A percentile compares a stretch with the other conserved stretches of the same genome.
phyloP scores from a whole-genome alignment of 106 monocot species.

The Triglochin maritima region DNA sequence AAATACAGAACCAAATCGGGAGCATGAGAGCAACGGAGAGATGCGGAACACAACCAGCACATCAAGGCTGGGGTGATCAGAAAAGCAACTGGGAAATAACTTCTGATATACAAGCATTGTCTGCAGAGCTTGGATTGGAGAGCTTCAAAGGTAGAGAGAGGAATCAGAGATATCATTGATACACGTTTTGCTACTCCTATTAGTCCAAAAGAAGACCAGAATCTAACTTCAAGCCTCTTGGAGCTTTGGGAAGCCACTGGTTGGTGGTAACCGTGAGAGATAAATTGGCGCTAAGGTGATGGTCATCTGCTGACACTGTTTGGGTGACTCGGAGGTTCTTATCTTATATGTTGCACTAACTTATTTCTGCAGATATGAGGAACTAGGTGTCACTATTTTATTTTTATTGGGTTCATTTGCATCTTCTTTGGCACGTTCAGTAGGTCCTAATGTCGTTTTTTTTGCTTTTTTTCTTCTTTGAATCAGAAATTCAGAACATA shows the following conservation, averaged over 20 bases:
- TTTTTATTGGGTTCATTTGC: too few relatives aligned
- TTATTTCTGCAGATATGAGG: not conserved
- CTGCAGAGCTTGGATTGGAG: conserved; percentile 15
- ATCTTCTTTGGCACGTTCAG: too few relatives aligned
- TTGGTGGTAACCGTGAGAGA: not conserved
- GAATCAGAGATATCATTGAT: not conserved
- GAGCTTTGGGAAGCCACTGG: not conserved
- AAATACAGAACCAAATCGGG: conserved; percentile 50
- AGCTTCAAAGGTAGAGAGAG: conserved; percentile 1
- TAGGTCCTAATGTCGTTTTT: too few relatives aligned
- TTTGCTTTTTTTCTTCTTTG: too few relatives aligned
- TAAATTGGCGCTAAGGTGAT: too few relatives aligned
- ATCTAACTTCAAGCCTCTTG: not conserved
- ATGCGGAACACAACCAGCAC: conserved; percentile 8
- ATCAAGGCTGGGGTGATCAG: conserved; percentile 3
- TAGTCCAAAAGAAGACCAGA: not conserved
- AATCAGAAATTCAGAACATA: too few relatives aligned
- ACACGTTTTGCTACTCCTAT: not conserved
- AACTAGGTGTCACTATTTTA: too few relatives aligned
- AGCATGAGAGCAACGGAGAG: conserved; percentile 7
- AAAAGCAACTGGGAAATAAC: conserved; percentile 10
- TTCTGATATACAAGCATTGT: conserved; percentile 1
- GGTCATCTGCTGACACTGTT: too few relatives aligned
- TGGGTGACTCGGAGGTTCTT: not conserved
- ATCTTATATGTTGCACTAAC: not conserved